Evolutionary conservation across 2,329 filamentous ascomycete species (phyloP).

Genomic region (Alternaria sp.): DNA sequence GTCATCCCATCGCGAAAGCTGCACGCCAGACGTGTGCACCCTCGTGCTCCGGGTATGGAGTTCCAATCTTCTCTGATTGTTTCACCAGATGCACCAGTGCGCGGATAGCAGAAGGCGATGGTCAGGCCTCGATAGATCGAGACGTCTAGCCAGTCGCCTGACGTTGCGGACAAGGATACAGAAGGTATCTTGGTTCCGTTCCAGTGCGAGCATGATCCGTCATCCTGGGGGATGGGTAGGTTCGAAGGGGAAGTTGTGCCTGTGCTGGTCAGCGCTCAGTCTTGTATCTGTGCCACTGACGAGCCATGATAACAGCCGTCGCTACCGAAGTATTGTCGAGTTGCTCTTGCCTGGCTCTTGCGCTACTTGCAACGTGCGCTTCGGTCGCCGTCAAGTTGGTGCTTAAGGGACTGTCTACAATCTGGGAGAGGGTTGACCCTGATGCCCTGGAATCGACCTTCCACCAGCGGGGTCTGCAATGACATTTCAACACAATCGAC

Average conservation of each 20-base stretch:
- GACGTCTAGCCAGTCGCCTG: slow-evolving; percentile 39
- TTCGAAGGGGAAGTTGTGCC: slow-evolving; percentile 45
- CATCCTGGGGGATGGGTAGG: slow-evolving; percentile 52
- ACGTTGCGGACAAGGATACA: slow-evolving; percentile 47
- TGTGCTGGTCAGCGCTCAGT: slow-evolving; percentile 26
- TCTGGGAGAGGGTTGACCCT: slow-evolving; percentile 1
- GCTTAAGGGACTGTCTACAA: slow-evolving; percentile 4
- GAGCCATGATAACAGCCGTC: slow-evolving; percentile 27
- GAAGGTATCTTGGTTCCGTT: slow-evolving; percentile 36
- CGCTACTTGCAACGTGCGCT: slow-evolving; percentile 1
- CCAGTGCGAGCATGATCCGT: slow-evolving; percentile 54
- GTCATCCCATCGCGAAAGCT: slow-evolving; percentile 51
- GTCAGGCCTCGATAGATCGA: slow-evolving; percentile 50
- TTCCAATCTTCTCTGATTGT: slow-evolving; percentile 55
- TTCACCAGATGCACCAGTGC: slow-evolving; percentile 53
- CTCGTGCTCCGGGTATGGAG: slow-evolving; percentile 55
- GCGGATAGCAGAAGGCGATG: slow-evolving; percentile 56
- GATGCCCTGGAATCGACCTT: slow-evolving; percentile 4
- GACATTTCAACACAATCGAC: slow-evolving; percentile 9
- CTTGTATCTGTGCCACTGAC: slow-evolving; percentile 23
- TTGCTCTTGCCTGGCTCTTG: slow-evolving; percentile 10
- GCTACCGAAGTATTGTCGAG: slow-evolving; percentile 6
- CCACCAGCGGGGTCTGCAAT: slow-evolving; percentile 1
- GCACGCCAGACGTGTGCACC: slow-evolving; percentile 57
- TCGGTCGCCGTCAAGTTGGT: slow-evolving; percentile 10